A percentile compares a stretch with the other conserved stretches of the same genome.
Conservation (phyloP, 169 alveolate genomes). For the Perkinsus marinus region DNA sequence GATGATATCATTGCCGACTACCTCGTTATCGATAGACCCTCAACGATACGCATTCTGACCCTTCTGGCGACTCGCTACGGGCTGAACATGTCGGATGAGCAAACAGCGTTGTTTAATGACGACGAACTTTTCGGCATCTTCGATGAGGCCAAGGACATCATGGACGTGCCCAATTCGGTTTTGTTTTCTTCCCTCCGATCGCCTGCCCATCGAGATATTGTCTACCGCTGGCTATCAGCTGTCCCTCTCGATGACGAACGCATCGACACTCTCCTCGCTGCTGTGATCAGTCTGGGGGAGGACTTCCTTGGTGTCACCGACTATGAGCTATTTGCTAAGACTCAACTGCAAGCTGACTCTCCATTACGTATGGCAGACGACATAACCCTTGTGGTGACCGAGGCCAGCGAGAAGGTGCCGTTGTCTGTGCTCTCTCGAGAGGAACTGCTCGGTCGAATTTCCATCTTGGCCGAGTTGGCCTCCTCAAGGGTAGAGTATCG, state of each 20-base stretch:
- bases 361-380: not conserved
- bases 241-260: not conserved
- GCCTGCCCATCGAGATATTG: not conserved
- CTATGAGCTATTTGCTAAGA: not conserved
- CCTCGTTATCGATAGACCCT: not conserved
- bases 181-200: not conserved
- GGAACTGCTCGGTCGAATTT: not conserved
- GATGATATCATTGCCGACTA: not conserved
- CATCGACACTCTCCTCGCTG: not conserved
- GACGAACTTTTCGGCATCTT: not conserved
- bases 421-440: not conserved
- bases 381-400: not conserved
- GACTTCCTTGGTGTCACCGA: not conserved
- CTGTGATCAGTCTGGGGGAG: not conserved
- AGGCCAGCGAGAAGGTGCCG: not conserved
- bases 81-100: not conserved
- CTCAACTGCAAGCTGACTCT: not conserved
- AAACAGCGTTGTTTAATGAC: not conserved
- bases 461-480: not conserved
- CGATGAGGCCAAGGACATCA: not conserved
- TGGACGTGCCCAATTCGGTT: not conserved
- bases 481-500: not conserved
- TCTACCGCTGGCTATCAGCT: not conserved
- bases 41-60: not conserved
- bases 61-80: not conserved